Evolutionary conservation across 345 rosid genomes (phyloP), one percentile per base, ranked within the genome.

Genomic region (Citrus maxima): DNA sequence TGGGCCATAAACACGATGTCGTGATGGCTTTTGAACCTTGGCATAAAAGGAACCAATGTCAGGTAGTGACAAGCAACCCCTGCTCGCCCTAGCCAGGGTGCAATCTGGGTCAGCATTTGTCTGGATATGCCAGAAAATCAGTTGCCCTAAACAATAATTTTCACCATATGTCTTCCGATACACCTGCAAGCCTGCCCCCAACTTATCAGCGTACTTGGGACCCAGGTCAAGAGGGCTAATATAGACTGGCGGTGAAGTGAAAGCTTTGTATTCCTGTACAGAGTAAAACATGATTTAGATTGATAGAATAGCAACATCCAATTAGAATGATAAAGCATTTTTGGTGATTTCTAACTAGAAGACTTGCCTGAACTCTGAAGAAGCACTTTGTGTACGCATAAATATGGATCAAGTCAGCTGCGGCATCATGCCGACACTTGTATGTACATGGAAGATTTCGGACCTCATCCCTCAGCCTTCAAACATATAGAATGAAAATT

Each of bases 371-470:
- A 87, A 97, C 84, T 89, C 86, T 90, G 77, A 90, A 88, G 82
- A 92, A 97, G 84, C 87, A 84, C 85, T 95, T 94, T 54, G 97
- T 94, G 80, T 93, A 89, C 38, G 99, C 99, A 80, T 94, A 94
- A 70, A 92, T 81, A 81, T 97, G 98, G 82, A 97, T 87, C 86
- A 97, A 88, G 88, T 97, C 99, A 79, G 99, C 99, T 60, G 99
- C 98, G 73, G 99, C 99, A 81, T 97, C 99, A 73, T 97, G 90
- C 80, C 98, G 93, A 78, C 98, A 94, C 86, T 90, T 94, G 84
- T 92, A 91, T 71, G 95, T 89, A 86, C 98, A 97, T 16, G 94
- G 94, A 74, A 97, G 96, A 82, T 85, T 86, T 61, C 97, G 89
- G 49, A 94, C 80, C 87, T 94, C 99, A 68, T 97, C 98, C 82